phyloP scores from a whole-genome alignment of 1,284 basidiomycete genomes.

The Rhodofomes roseus region DNA sequence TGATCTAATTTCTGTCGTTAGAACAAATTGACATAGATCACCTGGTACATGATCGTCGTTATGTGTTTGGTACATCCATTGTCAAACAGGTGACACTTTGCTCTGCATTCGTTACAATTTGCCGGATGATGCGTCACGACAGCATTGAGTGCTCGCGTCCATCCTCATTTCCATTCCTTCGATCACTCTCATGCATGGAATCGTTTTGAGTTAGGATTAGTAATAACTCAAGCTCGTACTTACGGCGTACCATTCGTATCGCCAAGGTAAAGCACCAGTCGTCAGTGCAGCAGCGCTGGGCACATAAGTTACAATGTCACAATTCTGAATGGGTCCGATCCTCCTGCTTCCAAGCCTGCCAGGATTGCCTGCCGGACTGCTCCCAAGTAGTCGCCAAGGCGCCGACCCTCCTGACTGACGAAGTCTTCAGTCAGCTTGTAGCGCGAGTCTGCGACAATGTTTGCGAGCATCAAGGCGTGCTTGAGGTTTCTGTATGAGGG shows the following conservation, averaged over 20 bases:
- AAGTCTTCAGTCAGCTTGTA: constrained; percentile 90
- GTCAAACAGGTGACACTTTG: too few species aligned
- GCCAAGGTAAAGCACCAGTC: too few species aligned
- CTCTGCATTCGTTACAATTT: too few species aligned
- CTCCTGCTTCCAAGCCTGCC: constrained; percentile 66
- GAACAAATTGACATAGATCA: too few species aligned
- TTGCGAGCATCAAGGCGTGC: constrained; percentile 73
- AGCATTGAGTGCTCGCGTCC: too few species aligned
- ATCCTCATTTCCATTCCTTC: too few species aligned
- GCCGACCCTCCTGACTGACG: constrained; percentile 50
- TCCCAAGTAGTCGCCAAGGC: constrained; percentile 69
- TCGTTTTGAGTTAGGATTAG: neutral
- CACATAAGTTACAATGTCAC: constrained; percentile 21
- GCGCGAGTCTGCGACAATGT: constrained; percentile 85
- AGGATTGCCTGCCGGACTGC: constrained; percentile 70
- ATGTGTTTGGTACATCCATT: too few species aligned
- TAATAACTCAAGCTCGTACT: neutral
- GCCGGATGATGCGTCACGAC: too few species aligned
- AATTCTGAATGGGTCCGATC: constrained; percentile 67
- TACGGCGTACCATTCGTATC: too few species aligned
- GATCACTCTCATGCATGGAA: neutral
- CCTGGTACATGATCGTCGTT: too few species aligned
- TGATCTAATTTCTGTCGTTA: neutral
- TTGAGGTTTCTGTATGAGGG: constrained; percentile 67
- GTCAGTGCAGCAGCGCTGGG: neutral